Conservation (phyloP, 2,329 filamentous ascomycete genomes). For the Alternaria viburni region DNA sequence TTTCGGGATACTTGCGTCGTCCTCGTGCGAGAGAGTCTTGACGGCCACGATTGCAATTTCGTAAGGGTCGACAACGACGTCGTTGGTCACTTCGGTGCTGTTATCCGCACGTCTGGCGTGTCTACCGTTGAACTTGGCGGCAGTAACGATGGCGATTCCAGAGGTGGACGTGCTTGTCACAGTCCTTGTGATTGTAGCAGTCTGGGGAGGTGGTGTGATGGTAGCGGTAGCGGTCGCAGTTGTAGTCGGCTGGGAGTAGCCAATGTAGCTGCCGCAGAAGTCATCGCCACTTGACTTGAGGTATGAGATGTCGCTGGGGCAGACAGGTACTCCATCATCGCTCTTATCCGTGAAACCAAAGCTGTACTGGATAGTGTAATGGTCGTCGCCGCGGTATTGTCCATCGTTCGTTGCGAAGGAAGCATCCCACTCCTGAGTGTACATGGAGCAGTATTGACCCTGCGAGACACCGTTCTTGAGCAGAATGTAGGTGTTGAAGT, state of each 20-base stretch:
- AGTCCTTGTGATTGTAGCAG: background rate
- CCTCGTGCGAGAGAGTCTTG: background rate
- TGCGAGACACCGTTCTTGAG: background rate
- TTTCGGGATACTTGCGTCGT: background rate
- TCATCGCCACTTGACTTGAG: background rate
- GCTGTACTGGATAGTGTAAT: background rate
- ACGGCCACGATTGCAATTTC: background rate
- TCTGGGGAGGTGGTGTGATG: background rate
- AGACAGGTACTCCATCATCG: background rate
- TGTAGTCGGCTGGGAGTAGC: background rate
- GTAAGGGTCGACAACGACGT: background rate
- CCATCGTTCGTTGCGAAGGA: background rate
- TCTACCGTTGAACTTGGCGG: background rate
- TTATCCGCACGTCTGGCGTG: background rate
- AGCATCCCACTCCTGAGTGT: background rate
- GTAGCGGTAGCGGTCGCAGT: background rate
- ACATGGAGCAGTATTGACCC: background rate
- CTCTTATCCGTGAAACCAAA: background rate
- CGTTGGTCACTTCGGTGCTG: background rate
- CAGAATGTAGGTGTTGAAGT: constrained; percentile 1
- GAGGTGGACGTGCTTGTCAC: background rate
- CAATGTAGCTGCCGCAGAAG: background rate
- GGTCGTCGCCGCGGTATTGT: background rate
- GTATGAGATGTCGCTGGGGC: background rate
- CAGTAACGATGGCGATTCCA: background rate